Base-by-base conservation (phyloP, 208 protist species). In the Phytomonas sp. region DNA sequence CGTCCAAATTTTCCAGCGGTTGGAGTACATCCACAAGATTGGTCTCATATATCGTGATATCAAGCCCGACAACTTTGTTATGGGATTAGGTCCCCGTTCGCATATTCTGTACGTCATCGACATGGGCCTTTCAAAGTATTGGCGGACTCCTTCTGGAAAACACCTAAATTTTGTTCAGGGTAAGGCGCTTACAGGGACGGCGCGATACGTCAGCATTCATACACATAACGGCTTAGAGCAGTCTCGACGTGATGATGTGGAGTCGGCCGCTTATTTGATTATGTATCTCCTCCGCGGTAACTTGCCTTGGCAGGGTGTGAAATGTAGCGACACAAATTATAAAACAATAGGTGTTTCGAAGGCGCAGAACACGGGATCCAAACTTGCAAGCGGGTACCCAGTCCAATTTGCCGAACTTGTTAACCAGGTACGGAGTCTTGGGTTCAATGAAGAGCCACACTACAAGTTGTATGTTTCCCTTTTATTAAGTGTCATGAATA, bases 251-350 rank as follows among this genome's bases (percentile, higher is more conserved):
- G 92, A 97, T 71, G 92, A 97, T 73, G 60, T 97, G 19, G 90
- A 97, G 74, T 79, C 82, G 2, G 71, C 94, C 8, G 68, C 65
- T 40, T 98, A 98, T 70, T 79, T 99, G 29, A 78, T 99, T 23
- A 91, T 99, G 69, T 99, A 99, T 78, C 98, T 99, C 71, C 70
- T 97, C n/a, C 88, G 96, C 7, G 98, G 98, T 1, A 85, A 60
- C 33, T 78, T 99, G 56, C 98, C 99, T 33, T 99, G 98, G 98
- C 87, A 94, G 63, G 88, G 88, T 12, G 78, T 96, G 62, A 87
- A 85, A 63, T 77, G 14, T 59, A 60, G 5, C 19, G 78, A 82
- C 59, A 26, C 69, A 7, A 74, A 66, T 32, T 93, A 84, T 63
- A 64, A 72, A 65, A 73, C 68, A 60, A 88, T 94, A 72, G 67